Conservation (phyloP, 768 basidiomycete genomes). For the Hemileccinum impolitum region DNA sequence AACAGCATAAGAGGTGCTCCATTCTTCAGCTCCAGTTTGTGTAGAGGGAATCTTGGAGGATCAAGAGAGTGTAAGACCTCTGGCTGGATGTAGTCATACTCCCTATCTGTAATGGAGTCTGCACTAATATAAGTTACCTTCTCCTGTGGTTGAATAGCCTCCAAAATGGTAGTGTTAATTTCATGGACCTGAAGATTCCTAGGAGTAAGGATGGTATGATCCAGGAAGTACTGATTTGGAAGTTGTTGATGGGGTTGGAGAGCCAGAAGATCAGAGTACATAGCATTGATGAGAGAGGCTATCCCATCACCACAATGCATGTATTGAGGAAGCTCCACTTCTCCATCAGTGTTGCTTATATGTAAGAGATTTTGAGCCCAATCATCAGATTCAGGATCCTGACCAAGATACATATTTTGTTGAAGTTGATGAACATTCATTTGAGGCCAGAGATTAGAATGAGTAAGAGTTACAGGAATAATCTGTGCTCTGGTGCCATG, state of each 20-base stretch:
- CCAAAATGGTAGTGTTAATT: conserved; percentile 30
- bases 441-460: background rate
- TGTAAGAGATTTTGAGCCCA: conserved; percentile 27
- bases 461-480: background rate
- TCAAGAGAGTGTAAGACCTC: conserved; percentile 42
- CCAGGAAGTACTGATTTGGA: conserved; percentile 26
- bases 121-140: conserved; percentile 11
- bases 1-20: conserved; percentile 41
- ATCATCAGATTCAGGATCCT: conserved; percentile 19
- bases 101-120: conserved; percentile 25
- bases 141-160: background rate
- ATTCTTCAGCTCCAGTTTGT: conserved; percentile 33
- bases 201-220: conserved; percentile 28
- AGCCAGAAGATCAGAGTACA: conserved; percentile 26
- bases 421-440: conserved; percentile 28
- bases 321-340: conserved; percentile 24
- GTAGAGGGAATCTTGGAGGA: conserved; percentile 38
- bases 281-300: conserved; percentile 22
- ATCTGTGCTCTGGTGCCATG: conserved; percentile 30
- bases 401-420: conserved; percentile 41
- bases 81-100: conserved; percentile 26
- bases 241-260: conserved; percentile 3
- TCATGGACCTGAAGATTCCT: conserved; percentile 31
- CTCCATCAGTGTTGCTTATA: conserved; percentile 16
- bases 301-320: conserved; percentile 25